These are phyloP conservation scores for Rhododendron ferrugineum DNA, from an alignment of 148 eudicot species.

Conservation along the genomic window DNA sequence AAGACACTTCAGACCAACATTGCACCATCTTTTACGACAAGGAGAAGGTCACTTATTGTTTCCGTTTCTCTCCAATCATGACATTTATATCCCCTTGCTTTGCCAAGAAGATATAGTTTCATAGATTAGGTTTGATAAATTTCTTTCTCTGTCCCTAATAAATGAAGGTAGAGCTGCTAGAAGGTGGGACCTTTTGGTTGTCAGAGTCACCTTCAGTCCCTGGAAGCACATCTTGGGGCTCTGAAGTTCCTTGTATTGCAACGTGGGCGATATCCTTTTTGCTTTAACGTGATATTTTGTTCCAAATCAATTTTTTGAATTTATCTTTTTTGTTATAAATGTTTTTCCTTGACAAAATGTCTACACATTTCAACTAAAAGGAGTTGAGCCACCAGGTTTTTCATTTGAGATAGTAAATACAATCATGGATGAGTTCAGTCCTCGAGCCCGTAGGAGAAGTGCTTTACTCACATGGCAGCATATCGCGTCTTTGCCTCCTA, in stretches of 20 bases:
- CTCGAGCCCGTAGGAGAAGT: slow-evolving; percentile 95
- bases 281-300: background rate
- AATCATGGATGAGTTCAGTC: slow-evolving; percentile 84
- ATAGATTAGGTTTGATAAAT: background rate
- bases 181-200: slow-evolving; percentile 99
- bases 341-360: slow-evolving; percentile 61
- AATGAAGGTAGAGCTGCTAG: slow-evolving; percentile 79
- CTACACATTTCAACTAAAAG: slow-evolving; percentile 95
- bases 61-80: slow-evolving; percentile 3
- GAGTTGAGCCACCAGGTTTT: slow-evolving; percentile 94
- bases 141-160: background rate
- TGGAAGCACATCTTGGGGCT: slow-evolving; percentile 94
- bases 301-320: background rate
- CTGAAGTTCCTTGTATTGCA: slow-evolving; percentile 75
- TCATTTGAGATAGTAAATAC: slow-evolving; percentile 96
- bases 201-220: slow-evolving; percentile 97
- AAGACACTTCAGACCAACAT: slow-evolving; percentile 78
- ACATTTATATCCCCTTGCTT: background rate
- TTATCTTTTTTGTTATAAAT: background rate
- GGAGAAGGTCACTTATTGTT: slow-evolving; percentile 59
- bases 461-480: slow-evolving; percentile 99
- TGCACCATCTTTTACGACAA: slow-evolving; percentile 87
- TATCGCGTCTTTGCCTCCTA: slow-evolving; percentile 95
- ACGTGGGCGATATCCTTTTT: slow-evolving; percentile 99
- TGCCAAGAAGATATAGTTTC: background rate